phyloP scores from a whole-genome alignment of 768 basidiomycete genomes.

The Mycena vitilis region DNA sequence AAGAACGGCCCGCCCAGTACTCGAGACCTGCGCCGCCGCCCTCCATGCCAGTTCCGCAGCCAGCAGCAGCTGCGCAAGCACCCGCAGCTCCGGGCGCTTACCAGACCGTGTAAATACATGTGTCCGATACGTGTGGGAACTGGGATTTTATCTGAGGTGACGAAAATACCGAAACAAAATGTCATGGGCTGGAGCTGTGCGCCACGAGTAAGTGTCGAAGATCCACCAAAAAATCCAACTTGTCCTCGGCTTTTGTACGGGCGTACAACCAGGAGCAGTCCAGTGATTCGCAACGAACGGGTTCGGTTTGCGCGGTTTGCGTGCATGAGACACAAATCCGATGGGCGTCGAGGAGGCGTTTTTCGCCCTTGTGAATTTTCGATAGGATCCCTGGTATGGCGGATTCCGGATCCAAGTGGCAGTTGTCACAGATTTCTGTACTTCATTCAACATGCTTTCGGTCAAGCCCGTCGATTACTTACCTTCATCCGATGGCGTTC shows the following conservation, averaged over 20 bases:
- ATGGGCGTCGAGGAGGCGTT: conserved; percentile 67
- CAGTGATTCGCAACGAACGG: conserved; percentile 80
- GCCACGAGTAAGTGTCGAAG: conserved; percentile 31
- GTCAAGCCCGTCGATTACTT: conserved; percentile 5
- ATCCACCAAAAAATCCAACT: conserved; percentile 49
- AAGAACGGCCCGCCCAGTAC: conserved; percentile 51
- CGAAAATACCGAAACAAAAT: background rate
- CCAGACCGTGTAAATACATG: conserved; percentile 51
- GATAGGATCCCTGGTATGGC: conserved; percentile 68
- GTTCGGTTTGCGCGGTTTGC: conserved; percentile 63
- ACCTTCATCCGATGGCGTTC: conserved; percentile 66
- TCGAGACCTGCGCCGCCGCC: conserved; percentile 36
- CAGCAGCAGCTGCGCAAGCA: conserved; percentile 33
- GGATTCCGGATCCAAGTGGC: conserved; percentile 60
- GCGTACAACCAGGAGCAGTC: conserved; percentile 90
- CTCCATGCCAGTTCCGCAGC: conserved; percentile 33
- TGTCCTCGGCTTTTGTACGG: conserved; percentile 67
- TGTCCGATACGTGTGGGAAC: conserved; percentile 24
- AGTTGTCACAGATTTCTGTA: conserved; percentile 74
- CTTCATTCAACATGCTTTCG: conserved; percentile 5
- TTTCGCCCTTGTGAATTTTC: conserved; percentile 67
- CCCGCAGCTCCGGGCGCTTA: conserved; percentile 53
- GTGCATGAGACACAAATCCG: conserved; percentile 81
- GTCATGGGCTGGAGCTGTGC: background rate
- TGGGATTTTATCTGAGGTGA: background rate